These are phyloP conservation scores for Spathaspora hagerdaliae DNA, from an alignment of 805 yeast species.

Conservation along the genomic window DNA sequence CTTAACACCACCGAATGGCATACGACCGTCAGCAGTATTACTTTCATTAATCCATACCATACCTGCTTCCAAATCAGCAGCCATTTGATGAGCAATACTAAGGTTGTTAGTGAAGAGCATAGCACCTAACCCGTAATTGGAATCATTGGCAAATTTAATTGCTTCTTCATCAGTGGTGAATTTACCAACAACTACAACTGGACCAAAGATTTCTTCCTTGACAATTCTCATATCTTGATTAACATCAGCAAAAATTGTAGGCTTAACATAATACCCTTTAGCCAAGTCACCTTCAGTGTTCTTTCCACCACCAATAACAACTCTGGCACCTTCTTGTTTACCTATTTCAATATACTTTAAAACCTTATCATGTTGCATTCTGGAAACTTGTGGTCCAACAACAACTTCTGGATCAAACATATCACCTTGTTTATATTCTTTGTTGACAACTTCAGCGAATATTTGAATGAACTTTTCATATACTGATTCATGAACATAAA, in stretches of 20 bases:
- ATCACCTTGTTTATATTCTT: conserved; percentile 52
- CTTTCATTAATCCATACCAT: conserved; percentile 46
- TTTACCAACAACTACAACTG: conserved; percentile 68
- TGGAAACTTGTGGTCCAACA: conserved; percentile 62
- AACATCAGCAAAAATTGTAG: conserved; percentile 74
- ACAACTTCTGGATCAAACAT: conserved; percentile 46
- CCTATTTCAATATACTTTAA: conserved; percentile 39
- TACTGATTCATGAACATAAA: conserved; percentile 52
- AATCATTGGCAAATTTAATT: conserved; percentile 61
- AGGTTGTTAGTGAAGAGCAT: conserved; percentile 73
- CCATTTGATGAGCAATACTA: conserved; percentile 59
- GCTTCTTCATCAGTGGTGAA: conserved; percentile 69
- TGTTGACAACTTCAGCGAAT: conserved; percentile 43
- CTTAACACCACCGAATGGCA: conserved; percentile 80
- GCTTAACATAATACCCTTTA: conserved; percentile 66
- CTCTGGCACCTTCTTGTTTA: conserved; percentile 41
- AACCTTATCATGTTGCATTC: conserved; percentile 53
- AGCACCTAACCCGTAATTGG: conserved; percentile 78
- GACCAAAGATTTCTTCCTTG: conserved; percentile 84
- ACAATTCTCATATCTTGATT: conserved; percentile 61
- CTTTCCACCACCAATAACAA: conserved; percentile 40
- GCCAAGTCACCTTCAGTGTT: conserved; percentile 33
- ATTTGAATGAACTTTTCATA: conserved; percentile 49
- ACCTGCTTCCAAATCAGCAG: conserved; percentile 45
- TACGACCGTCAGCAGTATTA: conserved; percentile 38